Evolutionary conservation across 2,329 filamentous ascomycete species (phyloP), one percentile per base, ranked within the genome.

Genomic region (Rhynchosporium graminicola): DNA sequence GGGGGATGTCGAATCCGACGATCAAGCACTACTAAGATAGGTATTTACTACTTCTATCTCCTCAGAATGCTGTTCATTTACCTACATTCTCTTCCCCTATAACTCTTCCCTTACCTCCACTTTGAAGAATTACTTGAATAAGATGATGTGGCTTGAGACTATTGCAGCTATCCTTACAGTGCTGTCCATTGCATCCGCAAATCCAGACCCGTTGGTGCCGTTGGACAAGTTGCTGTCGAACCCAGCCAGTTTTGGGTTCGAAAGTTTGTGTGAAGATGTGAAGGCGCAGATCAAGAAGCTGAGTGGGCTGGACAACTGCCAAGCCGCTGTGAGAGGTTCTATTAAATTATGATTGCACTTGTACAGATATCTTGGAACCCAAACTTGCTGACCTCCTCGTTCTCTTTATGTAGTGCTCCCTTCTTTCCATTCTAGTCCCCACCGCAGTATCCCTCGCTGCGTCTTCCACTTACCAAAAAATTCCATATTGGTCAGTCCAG

Each of bases 401-500:
- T 13, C n/a, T 13, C n/a, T 20, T 20, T 20, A 20, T 48, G 33
- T 42, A 59, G 57, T 59, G 57, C 28, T 20, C 57, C 29, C 26
- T 52, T 9, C 57, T 59, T 15, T 40, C 47, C 38, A 52, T 52
- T 12, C 31, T 59, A 5, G n/a, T 29, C 38, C 57, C 57, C 28
- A 20, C 31, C 36, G 42, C 42, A 28, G 57, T 59, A 29, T 59
- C 57, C 36, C 28, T 59, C 15, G 42, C 46, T 7, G 40, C 31
- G 7, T 51, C 57, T 3, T n/a, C 57, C 28, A 31, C 20, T 26
- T 59, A 59, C 26, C 31, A 42, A n/a, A 33, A 9, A 2, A 52
- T 52, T 26, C 47, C 57, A 12, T 59, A 59, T 20, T 59, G 57
- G 57, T 52, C 63, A 13, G 54, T 63, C 43, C 68, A 68, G 28